Conservation (phyloP, 495 filamentous ascomycete species). For the Xylaria bambusicola region DNA sequence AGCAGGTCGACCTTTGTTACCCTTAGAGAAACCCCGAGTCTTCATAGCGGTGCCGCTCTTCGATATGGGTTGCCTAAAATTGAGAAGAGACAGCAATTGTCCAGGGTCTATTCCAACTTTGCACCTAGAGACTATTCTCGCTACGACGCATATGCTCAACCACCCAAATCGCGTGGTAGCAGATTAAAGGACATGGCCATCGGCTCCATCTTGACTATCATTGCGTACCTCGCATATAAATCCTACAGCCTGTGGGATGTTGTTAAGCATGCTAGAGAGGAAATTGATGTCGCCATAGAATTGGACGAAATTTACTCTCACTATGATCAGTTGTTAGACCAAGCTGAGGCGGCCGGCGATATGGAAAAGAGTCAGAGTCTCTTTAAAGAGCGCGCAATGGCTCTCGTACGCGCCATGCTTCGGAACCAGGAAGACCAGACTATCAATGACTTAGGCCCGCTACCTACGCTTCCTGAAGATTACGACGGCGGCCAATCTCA, state of each 20-base stretch:
- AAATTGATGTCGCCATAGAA: neutral
- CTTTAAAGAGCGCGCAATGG: neutral
- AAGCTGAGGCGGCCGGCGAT: neutral
- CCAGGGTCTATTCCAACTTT: conserved; percentile 13
- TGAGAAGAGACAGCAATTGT: neutral
- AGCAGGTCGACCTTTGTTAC: too few relatives aligned
- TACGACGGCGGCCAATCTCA: neutral
- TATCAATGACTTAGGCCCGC: neutral
- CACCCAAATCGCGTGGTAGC: conserved; percentile 3
- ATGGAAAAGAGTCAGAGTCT: neutral
- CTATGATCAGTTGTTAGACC: neutral
- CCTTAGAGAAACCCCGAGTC: neutral
- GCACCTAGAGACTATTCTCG: neutral
- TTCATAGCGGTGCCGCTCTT: neutral
- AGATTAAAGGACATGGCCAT: conserved; percentile 14
- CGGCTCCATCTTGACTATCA: conserved; percentile 5
- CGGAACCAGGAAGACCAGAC: neutral
- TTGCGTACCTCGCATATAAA: neutral
- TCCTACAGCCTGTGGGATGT: neutral
- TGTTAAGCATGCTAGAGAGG: neutral
- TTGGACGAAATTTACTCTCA: neutral
- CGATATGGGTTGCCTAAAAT: neutral
- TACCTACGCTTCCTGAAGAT: neutral
- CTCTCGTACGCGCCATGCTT: neutral
- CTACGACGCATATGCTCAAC: neutral